phyloP scores from a whole-genome alignment of 2,329 filamentous ascomycete genomes.

The Grosmannia huntii region DNA sequence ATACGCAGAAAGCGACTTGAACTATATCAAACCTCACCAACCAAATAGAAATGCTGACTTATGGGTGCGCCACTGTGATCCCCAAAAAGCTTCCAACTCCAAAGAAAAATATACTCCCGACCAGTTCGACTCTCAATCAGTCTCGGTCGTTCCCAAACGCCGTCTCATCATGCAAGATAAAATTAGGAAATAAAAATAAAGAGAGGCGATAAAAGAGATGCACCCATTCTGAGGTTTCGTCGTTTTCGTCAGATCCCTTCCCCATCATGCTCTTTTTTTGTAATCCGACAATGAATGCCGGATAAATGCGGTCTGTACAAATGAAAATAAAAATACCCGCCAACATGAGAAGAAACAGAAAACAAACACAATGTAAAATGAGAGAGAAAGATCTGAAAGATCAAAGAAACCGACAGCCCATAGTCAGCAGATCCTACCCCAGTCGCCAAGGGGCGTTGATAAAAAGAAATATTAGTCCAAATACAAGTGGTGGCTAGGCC shows the following conservation, averaged over 20 bases:
- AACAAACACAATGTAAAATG: conserved; percentile 14
- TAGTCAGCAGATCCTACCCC: neutral
- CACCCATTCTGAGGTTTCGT: conserved; percentile 14
- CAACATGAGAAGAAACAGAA: conserved; percentile 1
- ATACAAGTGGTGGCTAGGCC: conserved; percentile 44
- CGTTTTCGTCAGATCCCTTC: conserved; percentile 9
- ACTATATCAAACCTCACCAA: conserved; percentile 18
- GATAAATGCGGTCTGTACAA: conserved; percentile 10
- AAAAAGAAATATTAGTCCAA: conserved; percentile 27
- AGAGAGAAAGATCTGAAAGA: conserved; percentile 2
- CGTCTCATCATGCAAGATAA: conserved; percentile 3
- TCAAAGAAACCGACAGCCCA: conserved; percentile 11
- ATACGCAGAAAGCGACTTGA: conserved; percentile 54
- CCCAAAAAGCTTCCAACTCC: conserved; percentile 4
- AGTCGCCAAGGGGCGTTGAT: neutral
- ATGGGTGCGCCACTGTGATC: conserved; percentile 6
- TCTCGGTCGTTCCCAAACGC: conserved; percentile 8
- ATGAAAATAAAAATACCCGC: neutral
- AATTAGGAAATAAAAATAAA: conserved; percentile 14
- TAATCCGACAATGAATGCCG: conserved; percentile 10
- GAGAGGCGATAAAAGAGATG: conserved; percentile 5
- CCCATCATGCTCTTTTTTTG: conserved; percentile 14
- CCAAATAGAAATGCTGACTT: conserved; percentile 13
- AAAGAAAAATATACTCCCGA: neutral
- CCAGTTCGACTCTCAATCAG: neutral